These are phyloP conservation scores for Simmondsia chinensis DNA, from an alignment of 148 eudicot species.

Conservation along the genomic window DNA sequence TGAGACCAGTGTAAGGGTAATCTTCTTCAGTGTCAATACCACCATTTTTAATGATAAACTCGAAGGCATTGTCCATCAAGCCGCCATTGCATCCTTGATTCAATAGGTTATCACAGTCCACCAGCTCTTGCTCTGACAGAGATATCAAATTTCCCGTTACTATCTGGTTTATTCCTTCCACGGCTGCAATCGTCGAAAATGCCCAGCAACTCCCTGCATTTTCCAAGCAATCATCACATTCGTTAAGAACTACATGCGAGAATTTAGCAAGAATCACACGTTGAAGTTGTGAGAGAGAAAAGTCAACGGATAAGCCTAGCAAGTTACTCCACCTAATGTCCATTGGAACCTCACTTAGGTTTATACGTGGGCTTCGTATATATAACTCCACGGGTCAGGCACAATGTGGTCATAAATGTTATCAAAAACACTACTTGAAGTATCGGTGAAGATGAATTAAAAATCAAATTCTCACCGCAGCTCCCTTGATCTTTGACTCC, in stretches of 20 bases:
- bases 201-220: conserved; percentile 10
- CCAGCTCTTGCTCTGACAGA: conserved; percentile 9
- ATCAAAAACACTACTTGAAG: too few relatives aligned
- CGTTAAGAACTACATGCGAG: too few relatives aligned
- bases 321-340: too few relatives aligned
- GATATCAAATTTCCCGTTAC: background rate
- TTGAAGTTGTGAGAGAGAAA: too few relatives aligned
- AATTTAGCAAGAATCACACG: too few relatives aligned
- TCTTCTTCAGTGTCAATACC: conserved; percentile 8
- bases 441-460: too few relatives aligned
- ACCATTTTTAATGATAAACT: background rate
- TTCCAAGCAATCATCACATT: too few relatives aligned
- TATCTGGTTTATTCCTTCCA: conserved; percentile 4
- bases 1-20: conserved; percentile 13
- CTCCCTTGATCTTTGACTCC: conserved; percentile 71
- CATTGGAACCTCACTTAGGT: too few relatives aligned
- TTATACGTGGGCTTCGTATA: too few relatives aligned
- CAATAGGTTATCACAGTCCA: background rate
- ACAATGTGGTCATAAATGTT: too few relatives aligned
- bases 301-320: too few relatives aligned
- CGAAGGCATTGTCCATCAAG: conserved; percentile 7
- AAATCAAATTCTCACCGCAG: conserved; percentile 45
- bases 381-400: too few relatives aligned
- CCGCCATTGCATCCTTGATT: conserved; percentile 7
- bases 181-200: conserved; percentile 8